These are phyloP conservation scores for Coemansia umbellata DNA, from an alignment of 192 early-diverging fungal species.

Conservation along the genomic window DNA sequence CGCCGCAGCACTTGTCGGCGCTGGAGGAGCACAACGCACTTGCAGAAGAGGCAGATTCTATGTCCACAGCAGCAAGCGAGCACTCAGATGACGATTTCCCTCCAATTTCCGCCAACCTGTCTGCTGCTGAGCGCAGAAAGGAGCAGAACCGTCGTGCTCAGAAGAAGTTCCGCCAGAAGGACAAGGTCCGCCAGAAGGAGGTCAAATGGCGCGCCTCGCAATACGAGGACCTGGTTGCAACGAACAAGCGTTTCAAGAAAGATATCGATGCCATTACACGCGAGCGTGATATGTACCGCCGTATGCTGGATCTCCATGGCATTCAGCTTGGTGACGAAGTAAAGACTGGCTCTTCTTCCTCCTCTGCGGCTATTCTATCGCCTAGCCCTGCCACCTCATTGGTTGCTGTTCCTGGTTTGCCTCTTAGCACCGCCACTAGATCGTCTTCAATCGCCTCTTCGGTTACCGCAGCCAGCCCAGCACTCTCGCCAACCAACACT, in stretches of 20 bases:
- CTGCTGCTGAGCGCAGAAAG: constrained; percentile 42
- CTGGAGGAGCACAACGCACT: constrained; percentile 8
- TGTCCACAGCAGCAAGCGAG: background rate
- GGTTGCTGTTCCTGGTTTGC: background rate
- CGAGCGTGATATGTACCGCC: constrained; percentile 46
- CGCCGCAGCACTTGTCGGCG: background rate
- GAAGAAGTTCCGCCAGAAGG: constrained; percentile 53
- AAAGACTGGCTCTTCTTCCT: background rate
- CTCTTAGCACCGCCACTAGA: background rate
- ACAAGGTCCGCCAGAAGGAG: constrained; percentile 54
- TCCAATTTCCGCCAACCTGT: constrained; percentile 19
- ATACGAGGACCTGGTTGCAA: constrained; percentile 44
- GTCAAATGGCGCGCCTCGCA: constrained; percentile 52
- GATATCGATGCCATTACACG: constrained; percentile 36
- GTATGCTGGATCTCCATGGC: constrained; percentile 35
- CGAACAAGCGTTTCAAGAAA: constrained; percentile 48
- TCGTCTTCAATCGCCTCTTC: background rate
- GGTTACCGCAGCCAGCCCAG: constrained; percentile 14
- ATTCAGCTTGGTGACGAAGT: constrained; percentile 17
- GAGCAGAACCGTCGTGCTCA: constrained; percentile 54
- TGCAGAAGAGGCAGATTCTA: background rate
- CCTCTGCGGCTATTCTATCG: background rate
- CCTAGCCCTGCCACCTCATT: background rate
- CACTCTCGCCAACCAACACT: background rate
- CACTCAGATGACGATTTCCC: constrained; percentile 18